Conservation (phyloP, 1,284 basidiomycete genomes). For the Phylloporus gajari region DNA sequence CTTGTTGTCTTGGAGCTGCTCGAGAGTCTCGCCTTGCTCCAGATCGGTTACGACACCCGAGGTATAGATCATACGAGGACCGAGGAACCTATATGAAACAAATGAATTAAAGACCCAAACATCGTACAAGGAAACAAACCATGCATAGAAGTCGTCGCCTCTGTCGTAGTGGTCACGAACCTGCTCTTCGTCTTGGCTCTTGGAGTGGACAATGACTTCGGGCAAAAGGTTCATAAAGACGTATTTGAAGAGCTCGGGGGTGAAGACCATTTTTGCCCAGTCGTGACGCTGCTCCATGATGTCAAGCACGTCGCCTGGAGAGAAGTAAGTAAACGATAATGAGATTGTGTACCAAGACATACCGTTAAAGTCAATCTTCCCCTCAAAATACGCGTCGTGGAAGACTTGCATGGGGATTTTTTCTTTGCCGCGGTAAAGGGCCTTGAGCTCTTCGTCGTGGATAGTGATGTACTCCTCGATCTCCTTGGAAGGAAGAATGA, state of each 20-base stretch:
- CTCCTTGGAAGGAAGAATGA: slow-evolving; percentile 85
- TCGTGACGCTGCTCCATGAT: slow-evolving; percentile 95
- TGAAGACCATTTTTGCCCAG: slow-evolving; percentile 92
- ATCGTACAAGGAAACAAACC: slow-evolving; percentile 56
- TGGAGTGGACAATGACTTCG: slow-evolving; percentile 92
- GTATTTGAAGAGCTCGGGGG: slow-evolving; percentile 91
- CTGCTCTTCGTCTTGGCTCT: slow-evolving; percentile 93
- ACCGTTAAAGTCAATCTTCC: slow-evolving; percentile 96
- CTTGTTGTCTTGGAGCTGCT: slow-evolving; percentile 99
- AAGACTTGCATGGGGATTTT: slow-evolving; percentile 99
- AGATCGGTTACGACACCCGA: slow-evolving; percentile 88
- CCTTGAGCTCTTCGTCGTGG: slow-evolving; percentile 84
- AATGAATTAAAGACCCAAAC: neutral
- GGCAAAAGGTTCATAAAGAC: slow-evolving; percentile 91
- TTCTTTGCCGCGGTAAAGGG: slow-evolving; percentile 80
- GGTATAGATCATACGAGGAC: slow-evolving; percentile 97
- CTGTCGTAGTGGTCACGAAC: slow-evolving; percentile 98
- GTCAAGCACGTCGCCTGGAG: slow-evolving; percentile 88
- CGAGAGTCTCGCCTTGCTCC: slow-evolving; percentile 84
- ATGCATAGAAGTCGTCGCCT: slow-evolving; percentile 93
- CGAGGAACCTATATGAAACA: slow-evolving; percentile 76
- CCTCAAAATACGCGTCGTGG: slow-evolving; percentile 98
- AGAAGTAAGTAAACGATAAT: slow-evolving; percentile 19
- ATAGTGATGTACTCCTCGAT: slow-evolving; percentile 93
- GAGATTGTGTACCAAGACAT: slow-evolving; percentile 10